Evolutionary conservation across 768 basidiomycete species (phyloP).

Genomic region (Erythrobasidium yunnanense): DNA sequence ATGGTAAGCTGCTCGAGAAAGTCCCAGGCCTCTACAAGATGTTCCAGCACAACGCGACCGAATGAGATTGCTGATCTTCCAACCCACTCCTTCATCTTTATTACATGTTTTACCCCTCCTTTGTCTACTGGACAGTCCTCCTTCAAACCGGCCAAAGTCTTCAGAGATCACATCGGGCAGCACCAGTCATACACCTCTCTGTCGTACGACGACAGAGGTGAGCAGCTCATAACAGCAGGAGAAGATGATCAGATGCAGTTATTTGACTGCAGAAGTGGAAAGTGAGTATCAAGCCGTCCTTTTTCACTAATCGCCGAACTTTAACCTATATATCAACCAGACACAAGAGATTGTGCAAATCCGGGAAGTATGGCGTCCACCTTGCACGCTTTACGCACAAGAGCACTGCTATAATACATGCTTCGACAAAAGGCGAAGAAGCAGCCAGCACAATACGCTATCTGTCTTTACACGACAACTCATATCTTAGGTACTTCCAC

Average conservation of each 20-base stretch:
- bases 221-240: conserved; percentile 68
- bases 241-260: conserved; percentile 87
- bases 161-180: conserved; percentile 64
- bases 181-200: conserved; percentile 63
- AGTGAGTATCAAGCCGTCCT: conserved; percentile 58
- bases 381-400: conserved; percentile 91
- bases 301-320: conserved; percentile 11
- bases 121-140: too few species aligned
- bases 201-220: conserved; percentile 81
- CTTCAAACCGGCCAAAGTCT: conserved; percentile 80
- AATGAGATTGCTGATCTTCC: too few species aligned
- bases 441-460: conserved; percentile 63
- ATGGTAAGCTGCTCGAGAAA: background rate
- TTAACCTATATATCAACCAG: conserved; percentile 40
- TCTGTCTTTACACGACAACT: conserved; percentile 90
- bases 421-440: conserved; percentile 86
- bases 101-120: too few species aligned
- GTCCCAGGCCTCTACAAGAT: too few species aligned
- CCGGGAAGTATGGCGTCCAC: conserved; percentile 94
- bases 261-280: conserved; percentile 81
- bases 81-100: too few species aligned
- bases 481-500: conserved; percentile 86
- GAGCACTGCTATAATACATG: conserved; percentile 68
- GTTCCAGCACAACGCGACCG: too few species aligned
- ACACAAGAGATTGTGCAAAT: conserved; percentile 63